Evolutionary conservation across 1,284 basidiomycete species (phyloP).

Genomic region (Nidula niveotomentosa): DNA sequence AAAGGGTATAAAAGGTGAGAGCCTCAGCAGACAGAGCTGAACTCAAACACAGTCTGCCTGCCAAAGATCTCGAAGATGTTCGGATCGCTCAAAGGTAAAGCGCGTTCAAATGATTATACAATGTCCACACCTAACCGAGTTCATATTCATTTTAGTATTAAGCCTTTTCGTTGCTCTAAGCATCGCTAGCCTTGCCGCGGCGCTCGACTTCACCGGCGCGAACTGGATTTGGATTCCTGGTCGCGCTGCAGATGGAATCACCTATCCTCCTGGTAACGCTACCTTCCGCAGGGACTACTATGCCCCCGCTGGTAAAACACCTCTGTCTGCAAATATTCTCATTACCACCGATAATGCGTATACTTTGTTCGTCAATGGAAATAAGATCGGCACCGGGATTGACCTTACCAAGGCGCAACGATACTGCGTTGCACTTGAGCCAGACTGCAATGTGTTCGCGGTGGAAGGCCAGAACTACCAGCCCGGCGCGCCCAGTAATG

Average conservation of each 20-base stretch:
- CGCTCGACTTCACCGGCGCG: slow-evolving; percentile 9
- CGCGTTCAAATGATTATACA: too few species aligned
- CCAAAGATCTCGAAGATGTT: too few species aligned
- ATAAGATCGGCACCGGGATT: slow-evolving; percentile 13
- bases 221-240: slow-evolving; percentile 14
- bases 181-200: not conserved
- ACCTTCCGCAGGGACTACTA: slow-evolving; percentile 22
- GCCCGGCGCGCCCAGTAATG: slow-evolving; percentile 4
- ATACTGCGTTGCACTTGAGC: slow-evolving; percentile 21
- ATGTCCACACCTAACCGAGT: too few species aligned
- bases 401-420: slow-evolving; percentile 12
- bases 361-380: slow-evolving; percentile 25
- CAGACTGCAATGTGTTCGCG: slow-evolving; percentile 25
- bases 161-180: too few species aligned
- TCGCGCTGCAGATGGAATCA: slow-evolving; percentile 1
- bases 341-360: slow-evolving; percentile 22
- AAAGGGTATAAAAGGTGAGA: too few species aligned
- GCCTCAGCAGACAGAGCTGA: too few species aligned
- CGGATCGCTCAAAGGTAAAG: too few species aligned
- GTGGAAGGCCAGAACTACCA: slow-evolving; percentile 14
- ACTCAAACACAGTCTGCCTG: too few species aligned
- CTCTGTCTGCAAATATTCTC: slow-evolving; percentile 20
- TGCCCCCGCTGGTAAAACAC: slow-evolving; percentile 14
- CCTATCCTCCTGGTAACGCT: slow-evolving; percentile 8
- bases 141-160: too few species aligned